phyloP scores from a whole-genome alignment of 2,329 filamentous ascomycete species.

The Cladophialophora exuberans region DNA sequence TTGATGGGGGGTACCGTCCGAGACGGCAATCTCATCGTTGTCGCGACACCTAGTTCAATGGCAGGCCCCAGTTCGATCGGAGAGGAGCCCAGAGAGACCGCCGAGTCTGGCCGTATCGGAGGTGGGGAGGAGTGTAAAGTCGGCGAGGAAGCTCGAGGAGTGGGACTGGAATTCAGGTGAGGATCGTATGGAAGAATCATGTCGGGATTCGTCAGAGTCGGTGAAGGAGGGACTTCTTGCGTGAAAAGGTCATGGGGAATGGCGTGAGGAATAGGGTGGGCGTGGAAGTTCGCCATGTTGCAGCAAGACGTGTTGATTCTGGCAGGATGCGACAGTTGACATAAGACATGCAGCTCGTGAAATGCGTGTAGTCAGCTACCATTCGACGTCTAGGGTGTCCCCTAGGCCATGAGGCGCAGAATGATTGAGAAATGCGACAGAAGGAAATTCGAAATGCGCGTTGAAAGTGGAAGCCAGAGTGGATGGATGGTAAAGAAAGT shows the following conservation, averaged over 20 bases:
- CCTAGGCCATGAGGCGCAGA: not conserved
- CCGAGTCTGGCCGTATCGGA: constrained; percentile 16
- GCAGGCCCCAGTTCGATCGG: constrained; percentile 12
- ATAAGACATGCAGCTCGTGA: constrained; percentile 2
- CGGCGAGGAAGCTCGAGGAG: constrained; percentile 22
- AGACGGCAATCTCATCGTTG: constrained; percentile 27
- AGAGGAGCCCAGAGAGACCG: constrained; percentile 19
- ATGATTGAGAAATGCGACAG: not conserved
- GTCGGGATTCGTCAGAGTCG: constrained; percentile 88
- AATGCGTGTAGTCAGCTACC: no score
- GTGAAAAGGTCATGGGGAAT: constrained; percentile 25
- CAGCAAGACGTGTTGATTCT: not conserved
- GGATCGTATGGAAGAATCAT: constrained; percentile 74
- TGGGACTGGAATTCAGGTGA: constrained; percentile 18
- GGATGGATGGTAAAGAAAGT: not conserved
- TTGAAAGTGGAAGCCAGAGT: not conserved
- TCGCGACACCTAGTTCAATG: constrained; percentile 27
- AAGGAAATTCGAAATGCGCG: not conserved
- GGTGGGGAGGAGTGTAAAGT: constrained; percentile 20
- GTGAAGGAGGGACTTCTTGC: constrained; percentile 63
- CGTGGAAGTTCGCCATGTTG: constrained; percentile 21
- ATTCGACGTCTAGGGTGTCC: no score
- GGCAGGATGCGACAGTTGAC: constrained; percentile 8
- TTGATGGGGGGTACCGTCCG: constrained; percentile 19
- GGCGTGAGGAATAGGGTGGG: constrained; percentile 24